Evolutionary conservation across 2,329 filamentous ascomycete genomes (phyloP).

Genomic region (Dactylellina cionopaga): DNA sequence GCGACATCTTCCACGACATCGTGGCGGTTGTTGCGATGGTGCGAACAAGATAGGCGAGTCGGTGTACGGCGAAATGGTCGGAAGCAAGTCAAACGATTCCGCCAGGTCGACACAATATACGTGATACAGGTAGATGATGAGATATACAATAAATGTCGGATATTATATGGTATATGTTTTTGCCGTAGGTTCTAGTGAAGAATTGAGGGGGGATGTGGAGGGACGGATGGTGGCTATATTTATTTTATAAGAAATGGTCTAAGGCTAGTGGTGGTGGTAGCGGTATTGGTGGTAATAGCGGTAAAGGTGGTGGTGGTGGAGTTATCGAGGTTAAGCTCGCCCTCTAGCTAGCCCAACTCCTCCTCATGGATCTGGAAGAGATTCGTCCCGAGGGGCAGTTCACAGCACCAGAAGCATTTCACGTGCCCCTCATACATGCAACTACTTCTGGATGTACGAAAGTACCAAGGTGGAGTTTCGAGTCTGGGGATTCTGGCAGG

Average conservation of each 20-base stretch:
- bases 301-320: slow-evolving; percentile 10
- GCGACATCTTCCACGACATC: slow-evolving; percentile 95
- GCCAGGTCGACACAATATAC: slow-evolving; percentile 8
- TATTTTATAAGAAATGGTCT: slow-evolving; percentile 39
- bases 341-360: slow-evolving; percentile 37
- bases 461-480: slow-evolving; percentile 40
- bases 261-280: neutral
- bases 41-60: slow-evolving; percentile 51
- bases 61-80: slow-evolving; percentile 14
- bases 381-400: slow-evolving; percentile 50
- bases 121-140: slow-evolving; percentile 3
- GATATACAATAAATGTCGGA: slow-evolving; percentile 23
- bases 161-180: neutral
- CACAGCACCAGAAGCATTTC: slow-evolving; percentile 36
- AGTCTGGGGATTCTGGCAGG: slow-evolving; percentile 43
- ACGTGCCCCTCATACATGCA: slow-evolving; percentile 52
- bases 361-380: slow-evolving; percentile 44
- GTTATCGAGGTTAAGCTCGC: slow-evolving; percentile 50
- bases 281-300: too few relatives aligned
- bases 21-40: slow-evolving; percentile 58
- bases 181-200: slow-evolving; percentile 6
- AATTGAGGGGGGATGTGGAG: slow-evolving; percentile 7
- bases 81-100: slow-evolving; percentile 3
- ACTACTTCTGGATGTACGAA: too few relatives aligned
- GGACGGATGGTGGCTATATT: slow-evolving; percentile 31